These are phyloP conservation scores for Lentinus tigrinus DNA, from an alignment of 768 basidiomycete species.

Conservation along the genomic window DNA sequence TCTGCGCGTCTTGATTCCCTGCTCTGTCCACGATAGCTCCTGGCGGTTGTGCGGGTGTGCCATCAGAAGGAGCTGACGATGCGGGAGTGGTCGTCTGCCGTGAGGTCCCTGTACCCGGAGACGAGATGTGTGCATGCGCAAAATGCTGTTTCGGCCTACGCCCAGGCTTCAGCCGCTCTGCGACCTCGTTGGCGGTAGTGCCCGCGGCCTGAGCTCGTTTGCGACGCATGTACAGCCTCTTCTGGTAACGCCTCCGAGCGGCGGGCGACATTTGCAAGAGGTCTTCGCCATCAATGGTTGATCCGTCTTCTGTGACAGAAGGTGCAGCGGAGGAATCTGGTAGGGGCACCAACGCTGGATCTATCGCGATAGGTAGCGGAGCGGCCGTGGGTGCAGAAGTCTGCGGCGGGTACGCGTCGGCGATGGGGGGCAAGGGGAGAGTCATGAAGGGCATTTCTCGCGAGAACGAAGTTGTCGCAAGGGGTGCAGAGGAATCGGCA, in stretches of 20 bases:
- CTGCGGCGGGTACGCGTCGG: background rate
- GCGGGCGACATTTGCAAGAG: slow-evolving; percentile 39
- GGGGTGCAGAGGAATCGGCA: background rate
- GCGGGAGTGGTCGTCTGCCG: background rate
- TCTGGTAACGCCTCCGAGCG: slow-evolving; percentile 54
- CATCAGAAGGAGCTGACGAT: background rate
- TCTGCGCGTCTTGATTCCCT: background rate
- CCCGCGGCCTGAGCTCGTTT: slow-evolving; percentile 55
- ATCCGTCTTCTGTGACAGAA: background rate
- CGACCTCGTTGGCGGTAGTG: slow-evolving; percentile 27
- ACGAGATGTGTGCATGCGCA: no score
- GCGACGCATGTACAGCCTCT: slow-evolving; percentile 71
- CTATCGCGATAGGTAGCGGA: background rate
- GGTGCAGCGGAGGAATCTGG: background rate
- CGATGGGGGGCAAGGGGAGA: background rate
- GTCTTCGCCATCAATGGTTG: slow-evolving; percentile 14
- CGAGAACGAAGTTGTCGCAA: background rate
- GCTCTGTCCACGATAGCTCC: background rate
- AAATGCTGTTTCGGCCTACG: slow-evolving; percentile 25
- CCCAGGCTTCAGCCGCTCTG: slow-evolving; percentile 41
- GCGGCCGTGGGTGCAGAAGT: background rate
- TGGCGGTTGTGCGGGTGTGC: background rate
- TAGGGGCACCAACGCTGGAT: background rate
- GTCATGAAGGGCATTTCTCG: no score
- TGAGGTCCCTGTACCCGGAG: background rate